Conservation (phyloP, 768 basidiomycete species). For the Rhodotorula kratochvilovae region DNA sequence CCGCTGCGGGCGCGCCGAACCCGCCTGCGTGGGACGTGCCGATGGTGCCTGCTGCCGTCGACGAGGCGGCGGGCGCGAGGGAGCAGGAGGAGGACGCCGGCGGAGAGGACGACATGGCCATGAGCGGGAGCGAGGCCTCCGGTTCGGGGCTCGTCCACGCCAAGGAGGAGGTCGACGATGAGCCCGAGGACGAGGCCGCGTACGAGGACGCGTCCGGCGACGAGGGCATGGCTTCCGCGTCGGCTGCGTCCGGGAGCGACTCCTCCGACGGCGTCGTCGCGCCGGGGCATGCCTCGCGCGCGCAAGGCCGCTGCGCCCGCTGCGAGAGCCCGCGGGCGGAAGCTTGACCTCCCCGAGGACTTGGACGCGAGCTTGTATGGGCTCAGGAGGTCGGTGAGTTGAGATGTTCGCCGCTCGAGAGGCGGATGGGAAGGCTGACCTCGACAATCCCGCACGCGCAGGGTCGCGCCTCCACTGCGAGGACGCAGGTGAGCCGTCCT, state of each 20-base stretch:
- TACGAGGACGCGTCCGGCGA: constrained; percentile 29
- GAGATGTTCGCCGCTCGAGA: not conserved
- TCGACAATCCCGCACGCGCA: not conserved
- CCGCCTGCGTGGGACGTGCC: not conserved
- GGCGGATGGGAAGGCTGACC: not conserved
- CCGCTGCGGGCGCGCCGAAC: no score
- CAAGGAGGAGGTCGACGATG: constrained; percentile 6
- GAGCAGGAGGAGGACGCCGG: not conserved
- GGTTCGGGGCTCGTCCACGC: not conserved
- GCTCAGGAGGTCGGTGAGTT: constrained; percentile 43
- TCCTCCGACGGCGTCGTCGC: constrained; percentile 45
- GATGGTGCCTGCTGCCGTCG: not conserved
- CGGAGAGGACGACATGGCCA: constrained; percentile 6
- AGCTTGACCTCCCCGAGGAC: constrained; percentile 17
- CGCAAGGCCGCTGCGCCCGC: constrained; percentile 23
- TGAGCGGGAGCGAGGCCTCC: constrained; percentile 22
- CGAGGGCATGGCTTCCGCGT: not conserved
- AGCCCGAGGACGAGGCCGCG: constrained; percentile 1
- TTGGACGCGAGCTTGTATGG: constrained; percentile 44
- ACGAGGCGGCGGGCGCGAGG: not conserved
- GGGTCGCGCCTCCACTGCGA: constrained; percentile 25
- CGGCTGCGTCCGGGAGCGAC: constrained; percentile 17
- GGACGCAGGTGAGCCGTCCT: constrained; percentile 4
- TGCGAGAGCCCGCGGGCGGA: constrained; percentile 17
- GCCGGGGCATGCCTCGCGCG: constrained; percentile 35